A percentile compares a stretch with the other conserved stretches of the same genome.
Conservation (phyloP, 352 stramenopile genomes). For the Thalassiosira mediterranea region DNA sequence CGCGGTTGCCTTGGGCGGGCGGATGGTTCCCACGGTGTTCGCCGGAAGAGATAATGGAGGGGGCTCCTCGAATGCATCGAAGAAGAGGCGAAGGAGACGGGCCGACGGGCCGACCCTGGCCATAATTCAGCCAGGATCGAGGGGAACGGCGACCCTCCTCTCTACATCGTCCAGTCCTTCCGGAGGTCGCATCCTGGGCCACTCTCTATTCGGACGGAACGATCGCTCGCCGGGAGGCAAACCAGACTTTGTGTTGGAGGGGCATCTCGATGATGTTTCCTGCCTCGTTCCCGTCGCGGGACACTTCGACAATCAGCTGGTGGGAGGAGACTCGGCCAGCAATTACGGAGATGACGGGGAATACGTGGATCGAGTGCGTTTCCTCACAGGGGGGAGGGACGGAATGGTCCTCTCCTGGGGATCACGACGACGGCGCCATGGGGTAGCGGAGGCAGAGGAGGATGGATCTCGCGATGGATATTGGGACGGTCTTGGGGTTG, state of each 20-base stretch:
- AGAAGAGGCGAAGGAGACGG: constrained; percentile 13
- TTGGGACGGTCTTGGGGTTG: too few relatives aligned
- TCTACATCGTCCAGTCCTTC: neutral
- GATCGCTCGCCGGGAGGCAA: constrained; percentile 44
- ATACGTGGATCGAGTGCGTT: too few relatives aligned
- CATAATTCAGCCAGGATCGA: constrained; percentile 45
- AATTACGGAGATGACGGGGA: neutral
- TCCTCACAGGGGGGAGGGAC: constrained; percentile 64
- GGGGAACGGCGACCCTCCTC: constrained; percentile 37
- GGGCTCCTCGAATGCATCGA: neutral
- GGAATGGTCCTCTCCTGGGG: constrained; percentile 80
- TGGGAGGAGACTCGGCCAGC: constrained; percentile 29
- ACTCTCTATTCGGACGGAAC: constrained; percentile 32
- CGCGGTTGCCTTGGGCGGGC: constrained; percentile 28
- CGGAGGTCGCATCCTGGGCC: constrained; percentile 24
- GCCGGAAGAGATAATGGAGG: constrained; percentile 2
- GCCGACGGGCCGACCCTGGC: constrained; percentile 26
- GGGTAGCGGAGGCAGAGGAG: too few relatives aligned
- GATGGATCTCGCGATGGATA: too few relatives aligned
- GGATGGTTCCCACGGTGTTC: constrained; percentile 33
- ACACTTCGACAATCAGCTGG: constrained; percentile 68
- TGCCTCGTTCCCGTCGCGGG: constrained; percentile 44
- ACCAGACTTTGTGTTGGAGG: constrained; percentile 57
- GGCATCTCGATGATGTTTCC: constrained; percentile 67
- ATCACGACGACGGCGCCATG: too few relatives aligned